Evolutionary conservation across 257 asterid genomes (phyloP), one percentile per base, ranked within the genome.

Genomic region (Agastache rugosa): DNA sequence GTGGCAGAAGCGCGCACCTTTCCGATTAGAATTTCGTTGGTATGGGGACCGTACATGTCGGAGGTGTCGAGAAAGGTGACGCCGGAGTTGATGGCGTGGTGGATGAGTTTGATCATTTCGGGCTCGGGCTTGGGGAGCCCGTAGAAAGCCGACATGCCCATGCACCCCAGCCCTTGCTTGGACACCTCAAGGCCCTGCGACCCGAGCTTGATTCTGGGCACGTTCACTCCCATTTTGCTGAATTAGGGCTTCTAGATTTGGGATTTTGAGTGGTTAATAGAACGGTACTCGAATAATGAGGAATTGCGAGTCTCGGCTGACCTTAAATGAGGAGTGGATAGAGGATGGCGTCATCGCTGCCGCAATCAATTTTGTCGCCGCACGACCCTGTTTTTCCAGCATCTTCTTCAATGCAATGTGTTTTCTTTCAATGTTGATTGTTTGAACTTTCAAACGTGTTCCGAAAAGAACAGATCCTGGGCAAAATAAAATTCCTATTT

Each of bases 161-260:
- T 77, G 50, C 87, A 80, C 1, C 84, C 84, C 3, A 83, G 82
- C 10, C 87, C 87, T 2, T 79, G 87, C 0, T 48, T 64, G 1
- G 87, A 83, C 2, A 83, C 87, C 29, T 83, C 68, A 0, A 83
- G 41, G 3, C 86, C 86, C 50, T 79, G 82, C 3, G 84, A 79
- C 0, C 86, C 86, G 0, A 83, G 80, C 58, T 80, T 83, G 3
- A 83, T 44, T 56, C 74, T 74, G 0, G 80, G 65, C 55, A 75
- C 68, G 0, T 11, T 64, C 20, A 62, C 54, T 37, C 17, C 61
- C 71, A 64, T 51, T 61, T 4, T 17, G 44, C 42, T 6, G 59
- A 66, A 25, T 15, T 44, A 15, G 53, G 34, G n/a, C 2, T 63
- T 12, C n/a, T 31, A 5, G 7, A n/a, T n/a, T n/a, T n/a, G n/a